Conservation (phyloP, 352 stramenopile genomes). For the Globisporangium perplexum region DNA sequence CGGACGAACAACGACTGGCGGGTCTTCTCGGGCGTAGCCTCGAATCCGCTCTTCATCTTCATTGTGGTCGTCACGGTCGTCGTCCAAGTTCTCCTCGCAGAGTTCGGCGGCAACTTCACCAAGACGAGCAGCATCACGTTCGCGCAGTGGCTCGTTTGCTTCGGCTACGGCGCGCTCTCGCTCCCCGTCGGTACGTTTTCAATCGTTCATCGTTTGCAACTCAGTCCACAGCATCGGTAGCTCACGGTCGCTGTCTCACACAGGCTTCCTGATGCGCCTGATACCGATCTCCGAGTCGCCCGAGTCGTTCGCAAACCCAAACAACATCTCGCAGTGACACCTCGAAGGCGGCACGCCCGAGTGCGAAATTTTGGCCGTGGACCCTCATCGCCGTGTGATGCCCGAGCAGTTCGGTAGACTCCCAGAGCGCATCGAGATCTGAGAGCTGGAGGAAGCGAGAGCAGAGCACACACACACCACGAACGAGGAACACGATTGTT, state of each 20-base stretch:
- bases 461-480: slow-evolving; percentile 3
- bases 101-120: slow-evolving; percentile 91
- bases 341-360: neutral
- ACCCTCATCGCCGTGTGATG: neutral
- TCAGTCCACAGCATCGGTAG: neutral
- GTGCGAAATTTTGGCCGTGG: slow-evolving; percentile 12
- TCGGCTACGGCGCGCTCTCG: slow-evolving; percentile 54
- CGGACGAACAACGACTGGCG: slow-evolving; percentile 94
- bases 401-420: neutral
- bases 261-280: slow-evolving; percentile 69
- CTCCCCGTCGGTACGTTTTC: slow-evolving; percentile 55
- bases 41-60: slow-evolving; percentile 91
- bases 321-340: slow-evolving; percentile 46
- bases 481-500: slow-evolving; percentile 9
- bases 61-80: slow-evolving; percentile 91
- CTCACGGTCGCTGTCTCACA: neutral
- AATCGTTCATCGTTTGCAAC: too few relatives aligned
- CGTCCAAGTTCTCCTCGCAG: slow-evolving; percentile 94
- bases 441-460: neutral
- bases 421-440: neutral
- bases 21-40: slow-evolving; percentile 89
- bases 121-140: slow-evolving; percentile 70
- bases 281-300: slow-evolving; percentile 65
- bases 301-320: slow-evolving; percentile 69
- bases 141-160: slow-evolving; percentile 52